phyloP scores from a whole-genome alignment of 768 basidiomycete species.

The Pulveroboletus sp. region DNA sequence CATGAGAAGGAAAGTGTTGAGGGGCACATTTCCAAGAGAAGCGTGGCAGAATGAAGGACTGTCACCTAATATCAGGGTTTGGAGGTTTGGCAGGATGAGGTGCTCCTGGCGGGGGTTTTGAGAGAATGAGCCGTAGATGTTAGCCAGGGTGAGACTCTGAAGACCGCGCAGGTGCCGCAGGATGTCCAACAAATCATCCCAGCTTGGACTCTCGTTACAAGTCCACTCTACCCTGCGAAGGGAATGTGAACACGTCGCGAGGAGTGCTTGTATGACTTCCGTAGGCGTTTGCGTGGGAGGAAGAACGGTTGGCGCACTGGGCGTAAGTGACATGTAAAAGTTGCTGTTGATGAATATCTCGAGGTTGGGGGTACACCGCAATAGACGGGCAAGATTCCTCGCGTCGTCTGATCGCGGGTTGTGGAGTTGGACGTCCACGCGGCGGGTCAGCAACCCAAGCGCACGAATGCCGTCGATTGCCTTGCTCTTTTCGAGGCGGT shows the following conservation, averaged over 20 bases:
- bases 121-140: conserved; percentile 35
- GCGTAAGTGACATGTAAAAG: conserved; percentile 23
- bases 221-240: conserved; percentile 46
- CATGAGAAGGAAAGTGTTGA: conserved; percentile 41
- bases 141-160: conserved; percentile 39
- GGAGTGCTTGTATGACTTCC: conserved; percentile 35
- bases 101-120: conserved; percentile 19
- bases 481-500: conserved; percentile 33
- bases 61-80: conserved; percentile 42
- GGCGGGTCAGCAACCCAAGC: conserved; percentile 39
- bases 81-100: conserved; percentile 35
- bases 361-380: conserved; percentile 43
- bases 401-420: conserved; percentile 25
- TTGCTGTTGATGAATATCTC: conserved; percentile 43
- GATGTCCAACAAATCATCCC: conserved; percentile 38
- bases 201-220: conserved; percentile 42
- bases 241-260: conserved; percentile 30
- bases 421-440: conserved; percentile 42
- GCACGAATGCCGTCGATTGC: conserved; percentile 17
- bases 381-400: conserved; percentile 32
- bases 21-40: conserved; percentile 32
- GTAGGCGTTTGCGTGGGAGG: conserved; percentile 27
- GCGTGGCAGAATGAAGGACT: conserved; percentile 31
- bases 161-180: conserved; percentile 34
- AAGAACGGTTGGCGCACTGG: conserved; percentile 17